These are phyloP conservation scores for Zizania latifolia DNA, from an alignment of 176 grass and related monocot species.

Conservation along the genomic window DNA sequence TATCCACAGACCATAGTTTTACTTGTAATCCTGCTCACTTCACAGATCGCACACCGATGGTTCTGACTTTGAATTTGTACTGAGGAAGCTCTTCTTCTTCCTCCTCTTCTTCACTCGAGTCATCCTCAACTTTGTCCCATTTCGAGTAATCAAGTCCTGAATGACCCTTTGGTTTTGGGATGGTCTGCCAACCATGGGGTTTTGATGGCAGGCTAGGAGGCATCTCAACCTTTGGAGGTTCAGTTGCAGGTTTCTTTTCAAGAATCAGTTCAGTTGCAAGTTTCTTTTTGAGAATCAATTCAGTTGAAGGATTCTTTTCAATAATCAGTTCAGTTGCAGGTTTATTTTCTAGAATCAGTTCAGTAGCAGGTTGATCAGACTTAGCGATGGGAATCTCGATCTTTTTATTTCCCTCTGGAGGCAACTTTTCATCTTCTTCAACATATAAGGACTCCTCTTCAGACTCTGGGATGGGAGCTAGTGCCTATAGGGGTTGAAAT, in stretches of 20 bases:
- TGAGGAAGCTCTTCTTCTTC: conserved; percentile 60
- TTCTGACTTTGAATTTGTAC: conserved; percentile 80
- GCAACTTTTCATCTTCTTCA: conserved; percentile 48
- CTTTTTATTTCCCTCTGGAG: conserved; percentile 21
- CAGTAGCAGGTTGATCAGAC: conserved; percentile 6
- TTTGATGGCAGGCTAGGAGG: conserved; percentile 22
- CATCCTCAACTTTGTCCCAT: conserved; percentile 88
- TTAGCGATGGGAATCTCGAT: neutral
- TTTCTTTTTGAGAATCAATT: neutral
- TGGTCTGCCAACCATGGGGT: conserved; percentile 47
- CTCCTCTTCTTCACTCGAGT: conserved; percentile 76
- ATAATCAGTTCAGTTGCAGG: too few relatives aligned
- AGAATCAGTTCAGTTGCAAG: neutral
- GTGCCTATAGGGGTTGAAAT: conserved; percentile 53
- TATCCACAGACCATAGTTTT: conserved; percentile 13
- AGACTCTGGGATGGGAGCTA: conserved; percentile 81
- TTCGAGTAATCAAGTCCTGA: conserved; percentile 88
- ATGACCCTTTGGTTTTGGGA: conserved; percentile 88
- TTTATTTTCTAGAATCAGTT: too few relatives aligned
- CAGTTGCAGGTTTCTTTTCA: neutral
- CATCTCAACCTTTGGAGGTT: conserved; percentile 17
- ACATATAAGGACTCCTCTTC: conserved; percentile 63
- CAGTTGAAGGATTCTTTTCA: too few relatives aligned
- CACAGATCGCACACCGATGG: conserved; percentile 58
- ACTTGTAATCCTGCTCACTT: conserved; percentile 41